Conservation (phyloP, 1,139 yeast species). For the Geotrichum restrictum region DNA sequence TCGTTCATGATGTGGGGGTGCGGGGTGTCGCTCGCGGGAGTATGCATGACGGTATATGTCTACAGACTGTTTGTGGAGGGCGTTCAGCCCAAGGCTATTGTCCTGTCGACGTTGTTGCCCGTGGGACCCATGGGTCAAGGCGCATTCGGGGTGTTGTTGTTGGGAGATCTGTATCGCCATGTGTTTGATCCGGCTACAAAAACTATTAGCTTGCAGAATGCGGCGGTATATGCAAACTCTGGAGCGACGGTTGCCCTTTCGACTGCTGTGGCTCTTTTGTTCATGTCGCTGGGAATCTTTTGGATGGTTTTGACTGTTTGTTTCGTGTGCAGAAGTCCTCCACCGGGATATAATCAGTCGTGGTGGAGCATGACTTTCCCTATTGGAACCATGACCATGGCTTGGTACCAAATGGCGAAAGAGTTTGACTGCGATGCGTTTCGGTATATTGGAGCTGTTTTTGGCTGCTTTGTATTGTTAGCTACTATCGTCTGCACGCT, state of each 20-base stretch:
- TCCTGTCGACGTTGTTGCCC: constrained; percentile 57
- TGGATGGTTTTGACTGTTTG: constrained; percentile 52
- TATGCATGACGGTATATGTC: constrained; percentile 54
- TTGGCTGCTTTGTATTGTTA: constrained; percentile 47
- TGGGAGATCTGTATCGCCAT: constrained; percentile 43
- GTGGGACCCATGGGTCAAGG: constrained; percentile 81
- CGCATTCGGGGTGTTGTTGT: constrained; percentile 58
- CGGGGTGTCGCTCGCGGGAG: constrained; percentile 59
- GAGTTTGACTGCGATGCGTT: constrained; percentile 51
- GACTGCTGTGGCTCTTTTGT: constrained; percentile 43
- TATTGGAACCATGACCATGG: constrained; percentile 72
- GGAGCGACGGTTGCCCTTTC: constrained; percentile 12
- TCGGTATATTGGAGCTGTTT: constrained; percentile 58
- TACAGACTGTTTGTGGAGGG: constrained; percentile 57
- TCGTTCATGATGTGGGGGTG: constrained; percentile 62
- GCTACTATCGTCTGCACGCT: constrained; percentile 42
- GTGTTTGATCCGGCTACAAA: constrained; percentile 20
- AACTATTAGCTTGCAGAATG: no score
- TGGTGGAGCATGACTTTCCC: constrained; percentile 94
- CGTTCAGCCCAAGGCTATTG: constrained; percentile 50
- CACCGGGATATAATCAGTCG: constrained; percentile 50
- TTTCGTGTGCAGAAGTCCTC: constrained; percentile 37
- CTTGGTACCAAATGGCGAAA: constrained; percentile 50
- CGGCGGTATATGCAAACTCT: neutral
- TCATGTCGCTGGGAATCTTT: constrained; percentile 61